These are phyloP conservation scores for Colletotrichum gigasporum DNA, from an alignment of 2,329 filamentous ascomycete genomes.

Conservation along the genomic window DNA sequence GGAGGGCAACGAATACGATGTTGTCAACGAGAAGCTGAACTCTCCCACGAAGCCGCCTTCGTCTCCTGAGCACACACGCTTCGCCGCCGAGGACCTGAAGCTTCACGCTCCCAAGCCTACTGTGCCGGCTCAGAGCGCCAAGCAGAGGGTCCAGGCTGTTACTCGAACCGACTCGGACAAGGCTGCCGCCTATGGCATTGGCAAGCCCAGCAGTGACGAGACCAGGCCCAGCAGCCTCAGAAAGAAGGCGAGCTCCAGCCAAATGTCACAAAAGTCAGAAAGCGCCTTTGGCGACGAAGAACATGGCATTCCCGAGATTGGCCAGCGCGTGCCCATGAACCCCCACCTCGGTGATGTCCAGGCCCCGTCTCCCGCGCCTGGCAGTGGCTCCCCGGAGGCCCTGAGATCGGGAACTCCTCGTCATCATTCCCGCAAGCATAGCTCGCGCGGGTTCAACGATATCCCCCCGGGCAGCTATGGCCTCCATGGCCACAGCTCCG, in stretches of 20 bases:
- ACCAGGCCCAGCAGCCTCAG: slow-evolving; percentile 52
- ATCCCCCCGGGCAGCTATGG: slow-evolving; percentile 90
- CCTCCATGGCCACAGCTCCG: slow-evolving; percentile 77
- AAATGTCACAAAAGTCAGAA: slow-evolving; percentile 54
- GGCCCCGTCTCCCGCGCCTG: slow-evolving; percentile 83
- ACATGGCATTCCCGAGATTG: slow-evolving; percentile 91
- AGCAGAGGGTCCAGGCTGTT: slow-evolving; percentile 82
- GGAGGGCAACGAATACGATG: slow-evolving; percentile 89
- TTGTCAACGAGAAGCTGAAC: slow-evolving; percentile 54
- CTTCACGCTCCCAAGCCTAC: slow-evolving; percentile 91
- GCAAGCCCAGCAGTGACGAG: slow-evolving; percentile 70
- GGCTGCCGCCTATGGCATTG: slow-evolving; percentile 86
- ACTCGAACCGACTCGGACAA: slow-evolving; percentile 92
- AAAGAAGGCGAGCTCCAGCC: slow-evolving; percentile 69
- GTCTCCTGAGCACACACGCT: slow-evolving; percentile 78
- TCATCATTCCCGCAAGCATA: slow-evolving; percentile 76
- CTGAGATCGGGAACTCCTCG: slow-evolving; percentile 48
- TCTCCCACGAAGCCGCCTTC: slow-evolving; percentile 41
- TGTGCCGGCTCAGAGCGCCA: slow-evolving; percentile 81
- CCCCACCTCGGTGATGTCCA: slow-evolving; percentile 94
- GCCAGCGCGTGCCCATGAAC: slow-evolving; percentile 92
- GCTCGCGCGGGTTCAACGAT: slow-evolving; percentile 74
- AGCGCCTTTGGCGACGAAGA: slow-evolving; percentile 67
- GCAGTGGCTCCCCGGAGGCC: slow-evolving; percentile 46
- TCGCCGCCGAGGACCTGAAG: slow-evolving; percentile 82